Evolutionary conservation across 495 filamentous ascomycete genomes (phyloP), one percentile per base, ranked within the genome.

Genomic region (Talaromyces wortmannii): DNA sequence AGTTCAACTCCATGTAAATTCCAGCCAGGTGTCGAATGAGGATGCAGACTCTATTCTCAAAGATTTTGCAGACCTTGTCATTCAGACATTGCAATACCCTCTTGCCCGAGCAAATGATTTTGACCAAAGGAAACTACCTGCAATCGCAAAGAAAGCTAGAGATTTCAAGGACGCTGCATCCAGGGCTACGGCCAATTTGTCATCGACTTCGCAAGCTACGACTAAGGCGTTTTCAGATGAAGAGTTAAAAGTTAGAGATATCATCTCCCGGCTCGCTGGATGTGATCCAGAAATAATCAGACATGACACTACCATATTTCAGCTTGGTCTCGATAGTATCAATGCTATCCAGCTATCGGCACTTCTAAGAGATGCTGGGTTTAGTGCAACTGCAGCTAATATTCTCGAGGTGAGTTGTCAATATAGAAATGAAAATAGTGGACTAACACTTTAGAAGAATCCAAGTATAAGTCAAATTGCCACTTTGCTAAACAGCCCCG

Each of bases 301-400:
- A 17, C 73, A 77, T 43, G 63, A 72, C 4, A 82, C 80, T 1
- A 86, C 83, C 1, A 63, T 76, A 45, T 76, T 76, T 46, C 65
- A 67, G 43, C 62, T 73, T 12, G 73, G 73, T 1, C 58, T 76
- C 36, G 73, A 76, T 55, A 76, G 73, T 59, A 72, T 76, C 50
- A 74, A 67, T 50, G 72, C 65, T 31, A 70, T 75, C 43, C 88
- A 85, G 63, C 72, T 91, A 5, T 80, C 88, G 2, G 80, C 86
- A 1, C 76, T 75, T 46, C 70, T 95, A 18, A 86, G 81, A 59
- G 76, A 69, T 48, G 50, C 67, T 11, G 83, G 81, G 0, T 77
- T 90, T 33, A 63, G 68, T 4, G 67, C 90, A 10, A 71, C 77
- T 5, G 82, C 85, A 0, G 76, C 80, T 29, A 87, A 94, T 60